Evolutionary conservation across 2,329 filamentous ascomycete species (phyloP).

Genomic region (Hypomyces perniciosus): DNA sequence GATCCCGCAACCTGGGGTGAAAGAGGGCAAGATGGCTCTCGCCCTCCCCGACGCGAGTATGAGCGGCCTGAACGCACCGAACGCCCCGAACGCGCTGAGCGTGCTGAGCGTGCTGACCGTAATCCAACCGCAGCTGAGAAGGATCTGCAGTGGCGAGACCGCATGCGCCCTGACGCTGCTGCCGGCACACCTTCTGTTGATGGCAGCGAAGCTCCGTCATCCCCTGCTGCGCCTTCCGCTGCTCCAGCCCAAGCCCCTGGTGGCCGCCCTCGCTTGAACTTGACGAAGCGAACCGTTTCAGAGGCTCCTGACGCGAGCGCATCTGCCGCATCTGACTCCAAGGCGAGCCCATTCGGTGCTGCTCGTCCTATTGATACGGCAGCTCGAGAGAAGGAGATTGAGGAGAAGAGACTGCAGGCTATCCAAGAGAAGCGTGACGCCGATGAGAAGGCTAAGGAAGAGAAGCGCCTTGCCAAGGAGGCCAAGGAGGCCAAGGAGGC

Average conservation of each 20-base stretch:
- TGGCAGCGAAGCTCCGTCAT: constrained; percentile 62
- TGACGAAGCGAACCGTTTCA: constrained; percentile 85
- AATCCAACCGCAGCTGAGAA: constrained; percentile 81
- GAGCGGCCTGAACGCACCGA: constrained; percentile 33
- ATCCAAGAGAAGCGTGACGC: constrained; percentile 79
- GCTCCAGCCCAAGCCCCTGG: constrained; percentile 41
- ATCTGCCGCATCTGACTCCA: constrained; percentile 57
- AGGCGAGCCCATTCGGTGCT: constrained; percentile 89
- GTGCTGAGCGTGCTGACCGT: constrained; percentile 47
- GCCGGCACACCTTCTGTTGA: constrained; percentile 62
- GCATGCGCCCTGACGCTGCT: constrained; percentile 77
- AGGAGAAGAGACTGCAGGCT: constrained; percentile 73
- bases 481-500: constrained; percentile 49
- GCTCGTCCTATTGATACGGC: constrained; percentile 92
- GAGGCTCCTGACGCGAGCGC: constrained; percentile 53
- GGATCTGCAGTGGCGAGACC: constrained; percentile 87
- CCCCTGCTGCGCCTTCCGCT: constrained; percentile 54
- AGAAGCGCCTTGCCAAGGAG: constrained; percentile 56
- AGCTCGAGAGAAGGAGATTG: constrained; percentile 79
- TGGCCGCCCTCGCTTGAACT: constrained; percentile 75
- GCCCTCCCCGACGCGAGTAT: constrained; percentile 71
- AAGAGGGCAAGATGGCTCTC: constrained; percentile 67
- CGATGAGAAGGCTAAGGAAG: constrained; percentile 79
- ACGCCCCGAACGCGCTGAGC: constrained; percentile 69
- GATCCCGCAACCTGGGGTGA: constrained; percentile 74